These are phyloP conservation scores for Erodium texanum DNA, from an alignment of 441 rosid species.

Conservation along the genomic window DNA sequence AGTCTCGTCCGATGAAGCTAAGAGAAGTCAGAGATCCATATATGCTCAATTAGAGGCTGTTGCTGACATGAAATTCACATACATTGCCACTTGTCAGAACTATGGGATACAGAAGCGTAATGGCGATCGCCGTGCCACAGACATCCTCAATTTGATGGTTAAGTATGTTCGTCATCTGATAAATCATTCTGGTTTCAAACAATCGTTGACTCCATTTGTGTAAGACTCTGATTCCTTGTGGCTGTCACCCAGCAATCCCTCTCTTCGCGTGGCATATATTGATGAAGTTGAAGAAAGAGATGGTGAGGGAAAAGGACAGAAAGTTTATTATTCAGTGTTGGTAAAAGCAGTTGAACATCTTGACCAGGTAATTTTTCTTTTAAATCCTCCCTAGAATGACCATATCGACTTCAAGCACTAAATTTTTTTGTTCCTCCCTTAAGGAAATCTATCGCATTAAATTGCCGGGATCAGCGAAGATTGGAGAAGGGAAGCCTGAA, in stretches of 20 bases:
- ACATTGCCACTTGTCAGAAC: conserved; percentile 92
- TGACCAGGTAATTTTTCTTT: conserved; percentile 60
- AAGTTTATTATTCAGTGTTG: conserved; percentile 84
- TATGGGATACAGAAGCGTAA: conserved; percentile 90
- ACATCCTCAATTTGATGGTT: conserved; percentile 92
- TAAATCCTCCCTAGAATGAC: conserved; percentile 13
- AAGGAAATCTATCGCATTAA: conserved; percentile 90
- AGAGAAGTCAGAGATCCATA: neutral
- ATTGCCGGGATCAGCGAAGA: conserved; percentile 72
- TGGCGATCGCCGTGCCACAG: conserved; percentile 94
- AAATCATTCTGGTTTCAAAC: neutral
- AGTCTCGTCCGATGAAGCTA: conserved; percentile 7
- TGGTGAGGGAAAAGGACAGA: conserved; percentile 46
- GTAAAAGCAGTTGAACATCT: conserved; percentile 82
- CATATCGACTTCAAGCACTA: neutral
- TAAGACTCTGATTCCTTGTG: conserved; percentile 17
- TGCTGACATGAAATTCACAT: conserved; percentile 95
- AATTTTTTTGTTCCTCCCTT: conserved; percentile 11
- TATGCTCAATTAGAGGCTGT: conserved; percentile 52
- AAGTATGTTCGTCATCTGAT: conserved; percentile 51
- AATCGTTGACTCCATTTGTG: neutral
- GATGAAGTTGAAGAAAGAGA: conserved; percentile 96
- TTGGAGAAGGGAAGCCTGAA: conserved; percentile 96
- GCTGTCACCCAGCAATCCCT: conserved; percentile 56
- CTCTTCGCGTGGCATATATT: conserved; percentile 91